These are phyloP conservation scores for Tilletiopsis washingtonensis DNA, from an alignment of 1,284 basidiomycete genomes.

Conservation along the genomic window DNA sequence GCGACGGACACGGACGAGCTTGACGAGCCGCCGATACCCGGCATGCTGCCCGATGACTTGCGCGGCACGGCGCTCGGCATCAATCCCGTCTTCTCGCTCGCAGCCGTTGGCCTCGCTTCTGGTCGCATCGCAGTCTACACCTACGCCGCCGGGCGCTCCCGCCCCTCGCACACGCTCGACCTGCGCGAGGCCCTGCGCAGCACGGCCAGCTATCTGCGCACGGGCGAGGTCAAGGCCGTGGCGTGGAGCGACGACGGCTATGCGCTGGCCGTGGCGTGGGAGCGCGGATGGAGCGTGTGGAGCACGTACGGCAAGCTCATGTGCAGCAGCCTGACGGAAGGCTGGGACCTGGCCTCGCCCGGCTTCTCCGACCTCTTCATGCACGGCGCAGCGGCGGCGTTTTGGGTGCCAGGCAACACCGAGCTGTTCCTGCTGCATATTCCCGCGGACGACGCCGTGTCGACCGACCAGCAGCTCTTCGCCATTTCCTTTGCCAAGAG, in stretches of 20 bases:
- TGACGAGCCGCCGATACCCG: neutral
- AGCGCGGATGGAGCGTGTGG: slow-evolving; percentile 80
- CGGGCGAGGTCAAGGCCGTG: slow-evolving; percentile 67
- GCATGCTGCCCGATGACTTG: slow-evolving; percentile 50
- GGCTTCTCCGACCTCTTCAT: slow-evolving; percentile 68
- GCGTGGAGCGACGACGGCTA: slow-evolving; percentile 76
- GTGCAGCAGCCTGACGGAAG: slow-evolving; percentile 64
- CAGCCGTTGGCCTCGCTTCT: slow-evolving; percentile 69
- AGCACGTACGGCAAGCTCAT: slow-evolving; percentile 80
- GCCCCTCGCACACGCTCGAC: slow-evolving; percentile 39
- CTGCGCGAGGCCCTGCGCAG: slow-evolving; percentile 43
- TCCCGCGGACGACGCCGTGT: neutral
- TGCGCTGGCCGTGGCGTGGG: slow-evolving; percentile 91
- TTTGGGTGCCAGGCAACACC: slow-evolving; percentile 38
- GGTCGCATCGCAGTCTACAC: slow-evolving; percentile 40
- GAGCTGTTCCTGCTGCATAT: slow-evolving; percentile 22
- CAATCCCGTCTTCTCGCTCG: slow-evolving; percentile 74
- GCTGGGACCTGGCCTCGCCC: slow-evolving; percentile 53
- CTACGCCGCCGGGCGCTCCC: slow-evolving; percentile 12
- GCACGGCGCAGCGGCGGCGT: slow-evolving; percentile 57
- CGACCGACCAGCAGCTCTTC: slow-evolving; percentile 59
- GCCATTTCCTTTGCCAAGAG: slow-evolving; percentile 88
- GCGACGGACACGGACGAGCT: neutral
- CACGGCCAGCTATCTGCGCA: slow-evolving; percentile 47
- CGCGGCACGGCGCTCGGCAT: slow-evolving; percentile 61